A percentile compares a stretch with the other conserved stretches of the same genome.
Evolutionary conservation across 2,329 filamentous ascomycete species (phyloP).

Genomic region (Fusarium hainanense): DNA sequence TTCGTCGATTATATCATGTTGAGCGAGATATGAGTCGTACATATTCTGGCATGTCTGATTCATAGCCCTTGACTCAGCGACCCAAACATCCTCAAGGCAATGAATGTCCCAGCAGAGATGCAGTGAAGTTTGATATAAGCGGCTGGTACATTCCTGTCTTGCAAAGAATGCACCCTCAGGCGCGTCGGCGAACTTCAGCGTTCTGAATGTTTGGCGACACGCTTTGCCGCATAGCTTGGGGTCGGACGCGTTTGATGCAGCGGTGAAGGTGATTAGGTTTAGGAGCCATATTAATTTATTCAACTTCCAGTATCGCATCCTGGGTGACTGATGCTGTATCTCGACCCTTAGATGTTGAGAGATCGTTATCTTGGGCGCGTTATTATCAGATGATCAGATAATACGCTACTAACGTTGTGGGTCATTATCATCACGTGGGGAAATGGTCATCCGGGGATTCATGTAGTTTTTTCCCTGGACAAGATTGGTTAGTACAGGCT

Average conservation of each 20-base stretch:
- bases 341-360: background rate
- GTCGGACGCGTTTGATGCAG: background rate
- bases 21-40: background rate
- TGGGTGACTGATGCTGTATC: background rate
- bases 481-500: background rate
- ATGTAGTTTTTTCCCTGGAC: too few relatives aligned
- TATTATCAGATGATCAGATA: slow-evolving; percentile 30
- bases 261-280: accelerated
- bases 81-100: background rate
- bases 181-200: slow-evolving; percentile 12
- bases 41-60: slow-evolving; percentile 5
- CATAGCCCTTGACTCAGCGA: background rate
- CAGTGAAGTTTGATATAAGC: background rate
- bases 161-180: slow-evolving; percentile 9
- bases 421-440: slow-evolving; percentile 10
- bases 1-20: background rate
- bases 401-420: slow-evolving; percentile 2
- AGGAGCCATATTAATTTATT: accelerated
- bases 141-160: slow-evolving; percentile 5
- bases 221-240: slow-evolving; percentile 1
- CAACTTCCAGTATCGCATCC: background rate
- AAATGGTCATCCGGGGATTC: background rate
- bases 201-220: slow-evolving; percentile 22
- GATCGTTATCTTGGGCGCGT: background rate
- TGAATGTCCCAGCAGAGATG: slow-evolving; percentile 15